Evolutionary conservation across 2,329 filamentous ascomycete species (phyloP), one percentile per base, ranked within the genome.

Genomic region (Daldinia sp.): DNA sequence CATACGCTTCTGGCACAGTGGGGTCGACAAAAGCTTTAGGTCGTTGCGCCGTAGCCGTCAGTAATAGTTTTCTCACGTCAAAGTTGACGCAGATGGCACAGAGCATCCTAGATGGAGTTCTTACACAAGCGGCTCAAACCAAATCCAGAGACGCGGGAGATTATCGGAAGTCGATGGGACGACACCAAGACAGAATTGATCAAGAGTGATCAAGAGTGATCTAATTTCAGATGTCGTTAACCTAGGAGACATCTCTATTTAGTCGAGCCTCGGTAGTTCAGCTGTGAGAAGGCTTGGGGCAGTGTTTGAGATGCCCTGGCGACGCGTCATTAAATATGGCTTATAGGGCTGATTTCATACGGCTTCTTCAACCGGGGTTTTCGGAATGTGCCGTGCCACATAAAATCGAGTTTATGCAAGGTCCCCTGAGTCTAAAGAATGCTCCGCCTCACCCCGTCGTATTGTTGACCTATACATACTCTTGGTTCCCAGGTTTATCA

Each of bases 391-490:
- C 60, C 67, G 60, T 41, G 28, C 28, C 53, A 30, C 54, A 63
- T 42, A 33, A 44, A 55, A 15, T 53, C 56, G n/a, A 20, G 37
- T 46, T 63, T 63, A 51, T 60, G 63, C 67, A 69, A 63, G 5
- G 23, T 48, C 26, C 50, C 64, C 33, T 65, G 64, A 56, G 59
- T 59, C 56, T 46, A 35, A 35, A 57, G 5, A n/a, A 15, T 65
- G 44, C 68, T 68, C 65, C 65, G 67, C 67, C 67, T 61, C 67
- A 62, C 3, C 37, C 18, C 67, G 67, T 69, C 67, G 67, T 69
- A 63, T 58, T 44, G n/a, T 56, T 6, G n/a, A 54, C 63, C 60
- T 60, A 35, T 35, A 35, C 33, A 44, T 57, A 41, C 35, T 13
- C 51, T 54, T 35, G 13, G 23, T 23, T n/a, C 20, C 51, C 51